Evolutionary conservation across 1,284 basidiomycete genomes (phyloP), one percentile per base, ranked within the genome.

Genomic region (Apiotrichum sp.): DNA sequence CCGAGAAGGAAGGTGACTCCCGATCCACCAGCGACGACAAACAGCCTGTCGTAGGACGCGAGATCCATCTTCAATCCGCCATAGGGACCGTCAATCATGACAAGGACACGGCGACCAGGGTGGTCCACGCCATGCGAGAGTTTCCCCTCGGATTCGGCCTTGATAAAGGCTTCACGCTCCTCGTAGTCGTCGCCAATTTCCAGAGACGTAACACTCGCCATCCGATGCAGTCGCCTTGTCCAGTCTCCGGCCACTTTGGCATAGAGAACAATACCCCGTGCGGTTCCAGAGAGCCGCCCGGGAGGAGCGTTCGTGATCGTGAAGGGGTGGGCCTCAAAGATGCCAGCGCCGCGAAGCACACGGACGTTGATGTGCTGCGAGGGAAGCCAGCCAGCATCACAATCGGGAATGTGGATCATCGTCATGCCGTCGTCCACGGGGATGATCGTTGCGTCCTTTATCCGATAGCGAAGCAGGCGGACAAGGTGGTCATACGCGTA

Each of bases 311-410:
- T 84, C 67, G 85, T 77, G 57, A 90, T 87, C 6, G 86, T 87
- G 55, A 90, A 78, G 0, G 89, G 86, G 63, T 90, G 89, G 0
- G 85, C 83, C 54, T 74, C 72, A 63, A 88, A 84, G n/a, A 87
- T 65, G 0, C 69, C 66, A 13, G 82, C 80, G 0, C 83, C 83
- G 0, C 75, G 78, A 72, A 90, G 84, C 13, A 88, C 80, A 0
- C 87, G 84, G 2, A 91, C 72, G 44, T 83, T 82, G 62, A 90
- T 77, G 65, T 90, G 88, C 65, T 91, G 89, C 1, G 87, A 88
- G 0, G 86, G 85, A 1, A 82, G 73, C 87, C 88, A 91, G 7
- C 88, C 87, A 29, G 79, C 78, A 50, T 84, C 80, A 57, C 82
- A 84, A 65, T 87, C 81, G 8, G 86, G 83, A 10, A 91, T 79